Evolutionary conservation across 2,329 filamentous ascomycete genomes (phyloP), one percentile per base, ranked within the genome.

Genomic region (Falciphora oryzae): DNA sequence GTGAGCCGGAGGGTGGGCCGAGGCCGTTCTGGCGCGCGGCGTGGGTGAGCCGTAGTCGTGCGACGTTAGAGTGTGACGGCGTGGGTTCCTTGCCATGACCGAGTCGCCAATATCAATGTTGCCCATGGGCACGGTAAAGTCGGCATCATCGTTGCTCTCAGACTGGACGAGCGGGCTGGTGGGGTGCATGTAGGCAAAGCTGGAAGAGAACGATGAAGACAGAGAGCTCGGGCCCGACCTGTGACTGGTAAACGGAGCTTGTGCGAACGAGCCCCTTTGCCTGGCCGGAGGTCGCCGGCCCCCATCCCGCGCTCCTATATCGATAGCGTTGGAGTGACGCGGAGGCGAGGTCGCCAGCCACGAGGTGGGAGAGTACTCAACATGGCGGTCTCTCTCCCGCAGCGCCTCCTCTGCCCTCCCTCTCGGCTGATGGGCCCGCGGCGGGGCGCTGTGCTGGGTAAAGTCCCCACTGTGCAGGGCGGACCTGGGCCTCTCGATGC

Each of bases 151-250:
- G 69, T 93, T 95, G 76, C 89, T 96, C 71, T 92, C 87, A 57
- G 93, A 92, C 71, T 97, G 89, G 0, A 96, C 93, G 14, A 99
- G 80, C 18, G 95, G 95, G 71, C 93, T 98, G 2, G 95, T 98
- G 0, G 95, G 94, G 2, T 91, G 86, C 76, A 94, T 90, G 67
- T 96, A 90, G 38, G 90, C 83, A 74, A 97, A 97, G 70, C 87
- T 93, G 2, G 88, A 90, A 0, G 90, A 89, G 18, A 91, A 81
- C 1, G 92, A 90, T 10, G 89, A 92, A 3, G 88, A 89, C 13
- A 90, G 72, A 10, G 89, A 88, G 25, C 83, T 78, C 18, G 62
- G 61, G 28, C 80, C 76, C 0, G 82, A 80, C 59, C 73, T 75
- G 63, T 44, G 56, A 31, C 61, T 57, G 14, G 61, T n/a, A 8